A percentile compares a stretch with the other conserved stretches of the same genome.
Evolutionary conservation across 2,329 filamentous ascomycete species (phyloP).

Genomic region (Mollisia scopiformis): DNA sequence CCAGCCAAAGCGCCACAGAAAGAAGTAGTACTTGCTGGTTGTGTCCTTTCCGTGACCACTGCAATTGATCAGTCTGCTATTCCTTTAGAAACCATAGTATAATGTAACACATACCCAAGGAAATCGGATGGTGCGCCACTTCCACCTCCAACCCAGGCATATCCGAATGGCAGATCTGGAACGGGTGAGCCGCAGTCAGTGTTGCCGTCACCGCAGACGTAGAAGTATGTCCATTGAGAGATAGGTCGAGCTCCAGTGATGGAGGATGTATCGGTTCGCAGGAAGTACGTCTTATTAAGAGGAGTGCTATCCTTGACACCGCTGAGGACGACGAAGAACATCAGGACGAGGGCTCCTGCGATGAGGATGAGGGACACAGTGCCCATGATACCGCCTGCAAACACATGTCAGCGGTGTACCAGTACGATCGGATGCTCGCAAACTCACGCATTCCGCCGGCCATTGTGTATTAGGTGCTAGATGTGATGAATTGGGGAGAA

Average conservation of each 20-base stretch:
- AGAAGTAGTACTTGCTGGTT: slow-evolving; percentile 68
- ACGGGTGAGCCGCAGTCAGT: slow-evolving; percentile 65
- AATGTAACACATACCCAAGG: slow-evolving; percentile 46
- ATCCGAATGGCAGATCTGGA: slow-evolving; percentile 71
- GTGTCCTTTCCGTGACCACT: slow-evolving; percentile 58
- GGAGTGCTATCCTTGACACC: slow-evolving; percentile 58
- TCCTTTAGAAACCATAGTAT: neutral
- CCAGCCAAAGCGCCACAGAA: slow-evolving; percentile 90
- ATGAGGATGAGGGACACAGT: slow-evolving; percentile 63
- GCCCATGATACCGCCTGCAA: slow-evolving; percentile 56
- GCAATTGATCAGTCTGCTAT: slow-evolving; percentile 10
- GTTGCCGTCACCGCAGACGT: slow-evolving; percentile 70
- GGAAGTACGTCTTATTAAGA: slow-evolving; percentile 81
- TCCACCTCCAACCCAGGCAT: slow-evolving; percentile 65
- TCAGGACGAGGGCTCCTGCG: slow-evolving; percentile 62
- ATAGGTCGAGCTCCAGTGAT: slow-evolving; percentile 63
- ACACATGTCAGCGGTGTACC: slow-evolving; percentile 3
- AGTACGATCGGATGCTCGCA: neutral
- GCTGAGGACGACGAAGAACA: slow-evolving; percentile 68
- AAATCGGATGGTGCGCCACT: slow-evolving; percentile 56
- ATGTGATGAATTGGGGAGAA: neutral
- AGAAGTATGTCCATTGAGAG: slow-evolving; percentile 91
- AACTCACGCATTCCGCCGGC: slow-evolving; percentile 17
- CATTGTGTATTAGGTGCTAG: slow-evolving; percentile 15
- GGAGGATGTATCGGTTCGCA: slow-evolving; percentile 74